Evolutionary conservation across 768 basidiomycete species (phyloP), one percentile per base, ranked within the genome.

Genomic region (Artomyces pyxidatus): DNA sequence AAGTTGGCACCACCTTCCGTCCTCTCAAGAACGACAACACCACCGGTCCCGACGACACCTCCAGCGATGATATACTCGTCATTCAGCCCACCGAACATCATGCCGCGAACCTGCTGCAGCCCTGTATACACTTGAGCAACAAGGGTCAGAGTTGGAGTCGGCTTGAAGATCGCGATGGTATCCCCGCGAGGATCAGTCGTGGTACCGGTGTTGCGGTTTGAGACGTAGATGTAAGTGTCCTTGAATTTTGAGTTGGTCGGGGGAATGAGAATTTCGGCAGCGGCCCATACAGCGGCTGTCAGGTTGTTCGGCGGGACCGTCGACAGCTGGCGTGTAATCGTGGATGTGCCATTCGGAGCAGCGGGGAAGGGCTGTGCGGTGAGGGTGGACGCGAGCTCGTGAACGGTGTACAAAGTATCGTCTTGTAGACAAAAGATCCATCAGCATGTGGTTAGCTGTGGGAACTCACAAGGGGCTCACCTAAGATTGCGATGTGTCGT

Each of bases 211-310:
- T 85, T 83, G 37, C 84, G 73, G 65, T 86, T 86, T 4, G 83
- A 83, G 17, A 71, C 73, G 64, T 85, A 87, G 55, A 85, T 74
- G 55, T 76, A 80, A 0, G 75, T 70, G 3, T 55, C 67, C 0
- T 72, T 73, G 68, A 79, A 85, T 19, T 59, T 57, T 3, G 48
- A 22, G 1, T 72, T 72, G 1, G 73, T 67, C 12, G 68, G 52
- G 0, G 83, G 77, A 51, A 84, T 75, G 39, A 85, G 72, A 55
- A 86, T 75, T 56, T 85, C 84, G 8, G 69, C 83, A 1, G 75
- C 82, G 9, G 75, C 59, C 58, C 74, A 81, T 52, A 58, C 47
- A 28, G 73, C 56, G 53, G 63, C 50, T 54, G 70, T 41, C 23
- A 71, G 66, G 63, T 63, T 58, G 62, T 70, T 63, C 0, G 66